phyloP scores from a whole-genome alignment of 2,329 filamentous ascomycete genomes.

The Aspergillus puulaauensis region DNA sequence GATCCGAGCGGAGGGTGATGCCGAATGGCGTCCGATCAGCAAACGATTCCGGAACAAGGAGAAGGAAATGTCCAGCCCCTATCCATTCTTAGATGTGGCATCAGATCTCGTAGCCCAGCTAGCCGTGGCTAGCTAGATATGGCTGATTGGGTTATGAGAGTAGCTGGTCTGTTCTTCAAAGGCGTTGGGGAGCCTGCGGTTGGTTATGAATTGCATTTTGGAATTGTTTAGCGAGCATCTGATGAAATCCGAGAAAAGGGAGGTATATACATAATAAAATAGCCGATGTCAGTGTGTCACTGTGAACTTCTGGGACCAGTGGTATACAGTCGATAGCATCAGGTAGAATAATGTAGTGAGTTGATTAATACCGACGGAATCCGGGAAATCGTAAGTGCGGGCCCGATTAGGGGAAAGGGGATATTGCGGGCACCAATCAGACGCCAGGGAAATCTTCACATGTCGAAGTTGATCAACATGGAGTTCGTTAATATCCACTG shows the following conservation, averaged over 20 bases:
- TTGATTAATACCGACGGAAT: neutral
- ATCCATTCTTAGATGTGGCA: slow-evolving; percentile 92
- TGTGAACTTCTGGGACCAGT: neutral
- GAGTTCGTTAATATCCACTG: too few relatives aligned
- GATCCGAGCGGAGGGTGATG: slow-evolving; percentile 51
- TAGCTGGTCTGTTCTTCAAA: neutral
- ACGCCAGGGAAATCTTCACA: neutral
- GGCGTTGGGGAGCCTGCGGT: slow-evolving; percentile 1
- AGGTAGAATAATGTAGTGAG: neutral
- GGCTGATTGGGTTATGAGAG: neutral
- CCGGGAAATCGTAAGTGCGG: neutral
- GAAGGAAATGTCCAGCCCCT: slow-evolving; percentile 93
- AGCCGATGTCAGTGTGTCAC: neutral
- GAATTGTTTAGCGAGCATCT: slow-evolving; percentile 6
- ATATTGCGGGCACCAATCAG: slow-evolving; percentile 11
- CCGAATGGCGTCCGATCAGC: slow-evolving; percentile 51
- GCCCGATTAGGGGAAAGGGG: neutral
- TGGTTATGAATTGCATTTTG: neutral
- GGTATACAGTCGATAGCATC: too few relatives aligned
- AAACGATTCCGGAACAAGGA: slow-evolving; percentile 65
- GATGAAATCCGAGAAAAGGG: neutral
- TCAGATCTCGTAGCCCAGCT: slow-evolving; percentile 90
- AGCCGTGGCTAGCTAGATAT: slow-evolving; percentile 67
- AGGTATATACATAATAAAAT: neutral
- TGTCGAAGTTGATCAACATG: neutral